Conservation (phyloP, 805 yeast species). For the Suhomyces pyralidae region DNA sequence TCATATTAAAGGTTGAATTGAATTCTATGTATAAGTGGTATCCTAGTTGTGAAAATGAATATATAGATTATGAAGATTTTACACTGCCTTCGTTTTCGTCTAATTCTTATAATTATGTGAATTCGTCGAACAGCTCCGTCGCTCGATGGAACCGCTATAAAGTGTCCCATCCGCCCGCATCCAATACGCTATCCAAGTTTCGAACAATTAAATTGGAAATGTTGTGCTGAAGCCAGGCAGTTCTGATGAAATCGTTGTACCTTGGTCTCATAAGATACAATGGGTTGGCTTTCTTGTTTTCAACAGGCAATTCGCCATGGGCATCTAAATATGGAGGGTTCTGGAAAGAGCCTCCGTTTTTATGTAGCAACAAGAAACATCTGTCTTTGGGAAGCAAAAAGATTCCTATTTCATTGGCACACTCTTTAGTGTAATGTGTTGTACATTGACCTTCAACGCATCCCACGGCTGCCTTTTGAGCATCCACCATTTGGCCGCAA, state of each 20-base stretch:
- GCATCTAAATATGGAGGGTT: slow-evolving; percentile 81
- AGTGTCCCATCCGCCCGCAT: slow-evolving; percentile 96
- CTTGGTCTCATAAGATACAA: slow-evolving; percentile 58
- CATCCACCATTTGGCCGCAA: slow-evolving; percentile 67
- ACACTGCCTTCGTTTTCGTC: no score
- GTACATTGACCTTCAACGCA: slow-evolving; percentile 74
- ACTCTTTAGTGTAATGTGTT: slow-evolving; percentile 60
- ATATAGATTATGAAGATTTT: no score
- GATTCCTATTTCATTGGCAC: slow-evolving; percentile 65
- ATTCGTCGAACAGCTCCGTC: no score
- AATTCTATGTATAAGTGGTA: no score
- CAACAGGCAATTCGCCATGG: slow-evolving; percentile 84
- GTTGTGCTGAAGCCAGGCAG: slow-evolving; percentile 77
- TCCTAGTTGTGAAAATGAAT: no score
- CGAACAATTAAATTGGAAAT: slow-evolving; percentile 75
- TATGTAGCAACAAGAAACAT: slow-evolving; percentile 59
- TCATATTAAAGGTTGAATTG: no score
- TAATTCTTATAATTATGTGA: no score
- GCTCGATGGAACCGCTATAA: slow-evolving; percentile 18
- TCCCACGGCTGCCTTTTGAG: slow-evolving; percentile 61
- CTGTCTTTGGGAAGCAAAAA: slow-evolving; percentile 71
- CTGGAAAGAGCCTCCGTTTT: slow-evolving; percentile 78
- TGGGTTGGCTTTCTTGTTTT: slow-evolving; percentile 67
- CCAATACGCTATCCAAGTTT: slow-evolving; percentile 71
- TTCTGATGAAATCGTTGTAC: slow-evolving; percentile 63